Evolutionary conservation across 305 asterid species (phyloP).

Genomic region (Stenogyne calaminthoides): DNA sequence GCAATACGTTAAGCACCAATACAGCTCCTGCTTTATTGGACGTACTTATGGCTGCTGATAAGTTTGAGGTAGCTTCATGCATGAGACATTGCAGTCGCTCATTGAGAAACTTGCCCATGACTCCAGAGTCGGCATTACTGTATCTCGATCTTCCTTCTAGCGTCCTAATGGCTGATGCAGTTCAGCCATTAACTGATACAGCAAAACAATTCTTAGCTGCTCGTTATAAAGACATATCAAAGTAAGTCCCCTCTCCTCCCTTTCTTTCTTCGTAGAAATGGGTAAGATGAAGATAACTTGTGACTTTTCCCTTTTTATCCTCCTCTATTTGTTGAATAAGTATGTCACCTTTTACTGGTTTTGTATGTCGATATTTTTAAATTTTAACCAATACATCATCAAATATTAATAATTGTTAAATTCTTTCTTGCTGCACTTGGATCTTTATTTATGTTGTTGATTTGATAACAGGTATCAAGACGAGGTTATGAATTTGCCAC

Average conservation of each 20-base stretch:
- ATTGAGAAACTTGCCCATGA: constrained; percentile 79
- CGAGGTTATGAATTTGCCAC: constrained; percentile 82
- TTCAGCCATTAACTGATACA: constrained; percentile 86
- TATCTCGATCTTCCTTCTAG: constrained; percentile 92
- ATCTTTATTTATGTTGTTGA: neutral
- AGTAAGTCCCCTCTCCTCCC: constrained; percentile 54
- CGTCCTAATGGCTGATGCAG: constrained; percentile 88
- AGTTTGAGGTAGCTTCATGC: constrained; percentile 94
- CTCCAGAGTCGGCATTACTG: constrained; percentile 79
- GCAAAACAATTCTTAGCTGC: constrained; percentile 80
- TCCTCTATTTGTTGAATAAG: neutral
- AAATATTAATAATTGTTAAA: neutral
- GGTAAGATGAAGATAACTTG: neutral
- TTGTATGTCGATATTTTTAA: neutral
- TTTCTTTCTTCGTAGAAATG: constrained; percentile 1
- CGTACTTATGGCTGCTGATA: constrained; percentile 92
- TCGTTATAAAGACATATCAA: constrained; percentile 81
- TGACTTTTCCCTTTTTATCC: neutral
- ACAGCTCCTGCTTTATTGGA: constrained; percentile 79
- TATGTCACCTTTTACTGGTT: neutral
- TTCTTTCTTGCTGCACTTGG: neutral
- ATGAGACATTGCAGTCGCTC: constrained; percentile 84
- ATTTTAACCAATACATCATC: no score
- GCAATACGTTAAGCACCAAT: constrained; percentile 60
- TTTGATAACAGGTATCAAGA: constrained; percentile 70